Base-by-base conservation (phyloP, 2,329 filamentous ascomycete species). In the Alternaria hordeiaustralica region DNA sequence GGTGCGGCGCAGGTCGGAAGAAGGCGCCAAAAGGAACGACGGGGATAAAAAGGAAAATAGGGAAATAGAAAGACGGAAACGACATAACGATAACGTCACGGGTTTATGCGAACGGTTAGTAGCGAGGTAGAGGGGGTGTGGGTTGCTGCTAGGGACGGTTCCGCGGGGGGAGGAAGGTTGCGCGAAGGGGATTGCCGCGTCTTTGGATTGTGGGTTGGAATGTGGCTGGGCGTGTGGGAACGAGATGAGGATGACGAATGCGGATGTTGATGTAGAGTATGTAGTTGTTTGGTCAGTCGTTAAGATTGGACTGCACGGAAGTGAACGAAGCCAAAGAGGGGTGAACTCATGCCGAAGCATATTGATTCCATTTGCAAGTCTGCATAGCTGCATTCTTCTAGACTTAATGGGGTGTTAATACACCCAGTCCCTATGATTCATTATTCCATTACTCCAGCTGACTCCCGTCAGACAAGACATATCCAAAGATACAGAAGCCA, bases 361-460 rank as follows among this genome's bases (percentile, higher is more conserved):
- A n/a, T 41, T 33, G 20, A n/a, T 56, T 47, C n/a, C 28, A 56
- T 56, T 47, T 23, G 25, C 28, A 25, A 56, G 54, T 56, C 54
- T 56, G 54, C 43, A 36, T 47, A 47, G 18, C 28, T 43, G 26
- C 36, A n/a, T 56, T 23, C 18, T 47, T 56, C 41, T 46, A 47
- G 41, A 33, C 44, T 56, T 41, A n/a, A n/a, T 8, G 20, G 21
- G 30, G 30, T 53, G 49, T 21, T 41, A 23, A 21, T 36, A 53
- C 25, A 56, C 54, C 54, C 10, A 47, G 18, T 45, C 21, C 25
- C 54, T 56, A 33, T 30, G 20, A 47, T 47, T 56, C 54, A 46
- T 56, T 56, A 46, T 56, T 33, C 43, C 41, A 46, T 46, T 47
- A 56, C 43, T 56, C 54, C 43, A 46, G 18, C 26, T 56, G 36